phyloP scores from a whole-genome alignment of 2,329 filamentous ascomycete genomes.

The Monascus ruber region DNA sequence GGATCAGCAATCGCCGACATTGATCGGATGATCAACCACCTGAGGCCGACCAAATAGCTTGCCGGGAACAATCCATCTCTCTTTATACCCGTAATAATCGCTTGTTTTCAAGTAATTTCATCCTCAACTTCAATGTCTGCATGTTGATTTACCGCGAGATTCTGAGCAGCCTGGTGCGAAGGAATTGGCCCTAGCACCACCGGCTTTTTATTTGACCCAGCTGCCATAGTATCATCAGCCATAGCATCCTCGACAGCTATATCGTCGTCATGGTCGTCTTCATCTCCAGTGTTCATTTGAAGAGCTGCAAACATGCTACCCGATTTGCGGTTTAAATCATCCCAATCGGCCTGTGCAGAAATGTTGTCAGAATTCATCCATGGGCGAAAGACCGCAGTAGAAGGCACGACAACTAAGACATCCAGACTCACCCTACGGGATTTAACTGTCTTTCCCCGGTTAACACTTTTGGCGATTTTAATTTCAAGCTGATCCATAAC shows the following conservation, averaged over 20 bases:
- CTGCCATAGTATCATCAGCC: slow-evolving; percentile 17
- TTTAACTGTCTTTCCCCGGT: slow-evolving; percentile 37
- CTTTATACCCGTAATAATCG: slow-evolving; percentile 1
- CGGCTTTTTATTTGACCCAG: slow-evolving; percentile 4
- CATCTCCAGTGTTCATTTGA: slow-evolving; percentile 39
- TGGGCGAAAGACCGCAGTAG: neutral
- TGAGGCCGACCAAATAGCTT: slow-evolving; percentile 34
- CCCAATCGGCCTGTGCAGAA: slow-evolving; percentile 25
- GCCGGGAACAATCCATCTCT: slow-evolving; percentile 6
- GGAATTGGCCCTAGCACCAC: slow-evolving; percentile 8
- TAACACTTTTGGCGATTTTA: slow-evolving; percentile 44
- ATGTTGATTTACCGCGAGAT: slow-evolving; percentile 14
- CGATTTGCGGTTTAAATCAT: slow-evolving; percentile 28
- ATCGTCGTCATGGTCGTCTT: slow-evolving; percentile 39
- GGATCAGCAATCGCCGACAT: slow-evolving; percentile 64
- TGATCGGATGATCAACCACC: slow-evolving; percentile 59
- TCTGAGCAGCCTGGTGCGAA: slow-evolving; percentile 3
- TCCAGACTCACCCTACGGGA: slow-evolving; percentile 31
- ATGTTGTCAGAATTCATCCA: slow-evolving; percentile 8
- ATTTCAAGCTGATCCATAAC: slow-evolving; percentile 44
- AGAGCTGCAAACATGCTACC: slow-evolving; percentile 16
- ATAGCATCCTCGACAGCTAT: slow-evolving; percentile 23
- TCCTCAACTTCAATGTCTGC: slow-evolving; percentile 27
- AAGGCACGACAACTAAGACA: neutral
- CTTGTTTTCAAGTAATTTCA: slow-evolving; percentile 30